These are phyloP conservation scores for Leccinum arenicola DNA, from an alignment of 768 basidiomycete genomes.

Conservation along the genomic window DNA sequence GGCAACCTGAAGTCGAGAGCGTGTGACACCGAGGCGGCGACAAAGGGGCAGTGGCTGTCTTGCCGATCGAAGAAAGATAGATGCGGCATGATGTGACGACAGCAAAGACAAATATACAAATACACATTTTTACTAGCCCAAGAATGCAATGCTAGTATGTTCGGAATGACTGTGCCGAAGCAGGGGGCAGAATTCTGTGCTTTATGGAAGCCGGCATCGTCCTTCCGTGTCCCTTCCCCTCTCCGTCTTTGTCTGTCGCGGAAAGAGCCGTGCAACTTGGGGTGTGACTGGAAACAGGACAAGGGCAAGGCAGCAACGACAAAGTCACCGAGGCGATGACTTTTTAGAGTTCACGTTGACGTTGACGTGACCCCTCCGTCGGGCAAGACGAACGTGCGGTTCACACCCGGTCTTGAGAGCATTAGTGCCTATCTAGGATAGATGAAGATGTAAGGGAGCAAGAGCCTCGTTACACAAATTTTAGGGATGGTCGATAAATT, in stretches of 20 bases:
- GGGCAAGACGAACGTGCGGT: constrained; percentile 3
- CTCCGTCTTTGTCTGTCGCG: neutral
- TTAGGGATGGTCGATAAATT: constrained; percentile 4
- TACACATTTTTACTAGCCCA: neutral
- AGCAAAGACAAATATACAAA: neutral
- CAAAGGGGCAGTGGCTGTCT: neutral
- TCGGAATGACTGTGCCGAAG: constrained; percentile 16
- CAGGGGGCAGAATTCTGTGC: neutral
- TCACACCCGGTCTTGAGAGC: constrained; percentile 12
- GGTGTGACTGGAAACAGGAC: neutral
- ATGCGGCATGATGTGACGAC: constrained; percentile 14
- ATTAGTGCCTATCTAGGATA: constrained; percentile 19
- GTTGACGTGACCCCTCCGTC: constrained; percentile 8
- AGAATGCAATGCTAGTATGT: neutral
- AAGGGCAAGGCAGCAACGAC: neutral
- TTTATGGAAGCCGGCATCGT: neutral
- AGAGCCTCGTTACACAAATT: constrained; percentile 2
- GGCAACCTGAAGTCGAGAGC: neutral
- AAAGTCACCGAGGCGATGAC: neutral
- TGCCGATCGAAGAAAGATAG: constrained; percentile 7
- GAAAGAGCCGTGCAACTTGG: neutral
- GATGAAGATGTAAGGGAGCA: constrained; percentile 16
- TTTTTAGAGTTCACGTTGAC: constrained; percentile 11
- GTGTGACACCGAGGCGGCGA: neutral
- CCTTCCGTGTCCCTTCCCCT: neutral